Evolutionary conservation across 805 yeast species (phyloP).

Genomic region (Jamesozyma jinghongensis): DNA sequence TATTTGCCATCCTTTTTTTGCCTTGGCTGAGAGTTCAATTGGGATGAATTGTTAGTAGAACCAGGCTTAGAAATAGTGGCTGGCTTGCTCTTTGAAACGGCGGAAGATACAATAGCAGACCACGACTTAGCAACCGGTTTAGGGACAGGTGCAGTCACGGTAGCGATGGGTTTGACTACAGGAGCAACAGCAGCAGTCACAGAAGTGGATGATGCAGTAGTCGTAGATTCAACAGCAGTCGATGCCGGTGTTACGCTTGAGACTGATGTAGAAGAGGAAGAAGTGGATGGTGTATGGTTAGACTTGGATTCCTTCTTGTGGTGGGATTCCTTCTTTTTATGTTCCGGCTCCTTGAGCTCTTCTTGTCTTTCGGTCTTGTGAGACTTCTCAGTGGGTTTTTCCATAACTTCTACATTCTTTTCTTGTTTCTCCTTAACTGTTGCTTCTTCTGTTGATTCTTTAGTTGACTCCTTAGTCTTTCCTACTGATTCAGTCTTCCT

Average conservation of each 20-base stretch:
- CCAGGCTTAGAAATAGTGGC: constrained; percentile 6
- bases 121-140: constrained; percentile 22
- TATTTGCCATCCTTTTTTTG: constrained; percentile 26
- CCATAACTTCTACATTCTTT: background rate
- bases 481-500: background rate
- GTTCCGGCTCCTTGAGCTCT: background rate
- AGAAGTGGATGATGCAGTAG: constrained; percentile 8
- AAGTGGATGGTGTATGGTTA: constrained; percentile 3
- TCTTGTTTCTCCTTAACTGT: constrained; percentile 1
- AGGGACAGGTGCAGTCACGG: constrained; percentile 5
- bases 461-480: background rate
- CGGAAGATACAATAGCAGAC: constrained; percentile 30
- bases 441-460: background rate
- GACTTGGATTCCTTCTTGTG: background rate
- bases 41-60: constrained; percentile 14
- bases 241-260: background rate
- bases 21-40: constrained; percentile 10
- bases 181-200: constrained; percentile 7
- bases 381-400: background rate
- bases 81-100: constrained; percentile 17
- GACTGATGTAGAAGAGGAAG: constrained; percentile 11
- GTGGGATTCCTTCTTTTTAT: constrained; percentile 1
- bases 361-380: background rate
- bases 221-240: constrained; percentile 4
- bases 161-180: constrained; percentile 2